Evolutionary conservation across 2,329 filamentous ascomycete species (phyloP), one percentile per base, ranked within the genome.

Genomic region (Exophiala xenobiotica): DNA sequence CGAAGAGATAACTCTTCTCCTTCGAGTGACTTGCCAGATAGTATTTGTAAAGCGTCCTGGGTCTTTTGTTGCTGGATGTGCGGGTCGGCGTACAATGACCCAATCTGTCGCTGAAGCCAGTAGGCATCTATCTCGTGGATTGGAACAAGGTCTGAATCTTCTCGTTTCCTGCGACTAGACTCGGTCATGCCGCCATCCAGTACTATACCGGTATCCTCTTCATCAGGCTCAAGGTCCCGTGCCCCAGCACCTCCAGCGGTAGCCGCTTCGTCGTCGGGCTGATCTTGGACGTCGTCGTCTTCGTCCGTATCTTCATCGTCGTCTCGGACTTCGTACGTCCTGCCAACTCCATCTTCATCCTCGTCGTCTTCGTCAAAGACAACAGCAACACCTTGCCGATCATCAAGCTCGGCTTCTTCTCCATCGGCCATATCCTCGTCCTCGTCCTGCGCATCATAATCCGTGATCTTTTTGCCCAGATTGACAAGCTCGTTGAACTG

Each of bases 401-500:
- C 91, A 64, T 96, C 93, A 43, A 96, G 82, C 67, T 96, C 91
- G 23, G 81, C 78, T 39, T 85, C 80, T 49, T 80, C 88, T 51
- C 81, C 86, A 63, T 86, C 84, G 23, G 82, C 86, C 76, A 90
- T 88, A 51, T 90, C 85, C 60, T 96, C 92, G 57, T 97, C 91
- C 24, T 96, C 93, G 59, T 97, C 92, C 67, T 97, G 90, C 31
- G 88, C 88, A 70, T 97, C 88, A 70, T 97, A 99, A 69, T 99
- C 93, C 43, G 93, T 99, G 58, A 99, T 96, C 74, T 99, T 99
- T 76, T 99, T 99, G 59, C 91, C 90, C 37, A 99, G 75, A 66
- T 96, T 99, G 49, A 97, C 85, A 60, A 99, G 74, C 73, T 97
- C 92, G 67, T 97, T 97, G 75, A 97, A 99, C 68, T 96, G 86